phyloP scores from a whole-genome alignment of 2,329 filamentous ascomycete genomes.

The Fusarium pseudoanthophilum region DNA sequence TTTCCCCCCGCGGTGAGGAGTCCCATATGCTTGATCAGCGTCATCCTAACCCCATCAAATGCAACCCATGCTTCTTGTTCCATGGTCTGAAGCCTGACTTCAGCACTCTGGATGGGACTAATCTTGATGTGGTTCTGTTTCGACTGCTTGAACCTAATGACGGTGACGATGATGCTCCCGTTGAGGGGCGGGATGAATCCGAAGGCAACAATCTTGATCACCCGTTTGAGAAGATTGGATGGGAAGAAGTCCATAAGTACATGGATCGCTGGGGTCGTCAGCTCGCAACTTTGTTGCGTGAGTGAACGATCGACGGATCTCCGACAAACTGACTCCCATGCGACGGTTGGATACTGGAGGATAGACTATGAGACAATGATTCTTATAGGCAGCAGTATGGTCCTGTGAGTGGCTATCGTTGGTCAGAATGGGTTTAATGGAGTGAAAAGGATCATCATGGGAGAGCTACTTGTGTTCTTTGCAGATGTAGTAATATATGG shows the following conservation, averaged over 20 bases:
- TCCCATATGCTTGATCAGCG: background rate
- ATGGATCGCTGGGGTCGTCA: background rate
- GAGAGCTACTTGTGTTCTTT: background rate
- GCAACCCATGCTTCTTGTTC: background rate
- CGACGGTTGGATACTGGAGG: accelerated
- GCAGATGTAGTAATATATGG: accelerated
- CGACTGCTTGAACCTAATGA: background rate
- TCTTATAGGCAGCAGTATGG: background rate
- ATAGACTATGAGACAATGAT: too few species aligned
- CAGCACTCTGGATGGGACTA: background rate
- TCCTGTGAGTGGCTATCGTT: too few species aligned
- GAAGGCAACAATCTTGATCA: background rate
- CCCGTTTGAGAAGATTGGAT: background rate
- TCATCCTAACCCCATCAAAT: background rate
- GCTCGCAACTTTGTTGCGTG: background rate
- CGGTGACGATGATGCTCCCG: background rate
- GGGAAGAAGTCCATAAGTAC: background rate
- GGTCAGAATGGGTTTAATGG: background rate
- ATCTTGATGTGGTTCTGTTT: background rate
- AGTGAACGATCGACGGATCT: background rate
- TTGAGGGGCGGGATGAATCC: background rate
- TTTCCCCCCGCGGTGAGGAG: accelerated
- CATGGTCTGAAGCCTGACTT: background rate
- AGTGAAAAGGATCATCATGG: background rate
- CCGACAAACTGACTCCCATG: background rate